A percentile compares a stretch with the other conserved stretches of the same genome.
phyloP scores from a whole-genome alignment of 768 basidiomycete genomes.

The Lyophyllum semitale region DNA sequence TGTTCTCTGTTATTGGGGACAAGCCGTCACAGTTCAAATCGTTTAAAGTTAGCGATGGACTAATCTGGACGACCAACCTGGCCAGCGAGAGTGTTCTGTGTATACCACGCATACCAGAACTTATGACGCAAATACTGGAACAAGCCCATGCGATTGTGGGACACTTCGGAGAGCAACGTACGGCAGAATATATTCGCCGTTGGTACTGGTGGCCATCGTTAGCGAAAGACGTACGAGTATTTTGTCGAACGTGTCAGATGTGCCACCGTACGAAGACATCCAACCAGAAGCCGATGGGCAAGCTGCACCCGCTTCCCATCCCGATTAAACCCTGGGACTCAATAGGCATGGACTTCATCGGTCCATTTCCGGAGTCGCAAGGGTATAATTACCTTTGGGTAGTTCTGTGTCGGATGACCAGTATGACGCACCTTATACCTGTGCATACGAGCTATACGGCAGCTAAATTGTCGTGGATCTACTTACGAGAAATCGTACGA shows the following conservation, averaged over 20 bases:
- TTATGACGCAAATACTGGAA: slow-evolving; percentile 13
- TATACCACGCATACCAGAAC: slow-evolving; percentile 13
- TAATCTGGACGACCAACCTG: background rate
- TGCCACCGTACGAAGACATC: slow-evolving; percentile 24
- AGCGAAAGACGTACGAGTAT: slow-evolving; percentile 18
- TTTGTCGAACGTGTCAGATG: slow-evolving; percentile 21
- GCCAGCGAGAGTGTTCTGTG: slow-evolving; percentile 5
- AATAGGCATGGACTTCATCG: too few relatives aligned
- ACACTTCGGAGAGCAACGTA: slow-evolving; percentile 31
- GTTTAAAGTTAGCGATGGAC: background rate
- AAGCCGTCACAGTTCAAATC: background rate
- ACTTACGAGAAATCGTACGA: slow-evolving; percentile 24
- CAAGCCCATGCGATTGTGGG: slow-evolving; percentile 31
- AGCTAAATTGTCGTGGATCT: slow-evolving; percentile 29
- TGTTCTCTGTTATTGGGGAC: background rate
- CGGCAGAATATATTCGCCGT: slow-evolving; percentile 26
- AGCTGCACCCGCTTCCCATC: slow-evolving; percentile 29
- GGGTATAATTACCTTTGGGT: slow-evolving; percentile 34
- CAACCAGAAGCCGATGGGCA: slow-evolving; percentile 23
- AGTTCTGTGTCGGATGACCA: slow-evolving; percentile 28
- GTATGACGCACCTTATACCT: slow-evolving; percentile 35
- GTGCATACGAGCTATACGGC: slow-evolving; percentile 16
- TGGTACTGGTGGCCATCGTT: slow-evolving; percentile 37
- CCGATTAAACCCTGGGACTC: slow-evolving; percentile 33
- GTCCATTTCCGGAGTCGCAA: too few relatives aligned